Conservation (phyloP, 371 early-diverging fungal species). For the Nosema granulosis region DNA sequence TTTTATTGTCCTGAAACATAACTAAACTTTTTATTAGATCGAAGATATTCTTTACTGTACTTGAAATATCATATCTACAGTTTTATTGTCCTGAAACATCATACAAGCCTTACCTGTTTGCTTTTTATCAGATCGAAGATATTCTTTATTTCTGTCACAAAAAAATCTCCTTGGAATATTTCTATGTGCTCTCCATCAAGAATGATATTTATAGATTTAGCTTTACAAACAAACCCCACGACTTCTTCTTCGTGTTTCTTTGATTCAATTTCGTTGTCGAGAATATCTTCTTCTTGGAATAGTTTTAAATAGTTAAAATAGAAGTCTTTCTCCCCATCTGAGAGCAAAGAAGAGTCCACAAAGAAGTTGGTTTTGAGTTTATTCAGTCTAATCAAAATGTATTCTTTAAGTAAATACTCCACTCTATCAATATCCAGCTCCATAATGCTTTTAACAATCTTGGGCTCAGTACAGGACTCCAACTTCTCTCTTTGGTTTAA, state of each 20-base stretch:
- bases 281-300: conserved; percentile 25
- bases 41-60: conserved; percentile 46
- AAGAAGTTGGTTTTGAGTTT: conserved; percentile 51
- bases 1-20: conserved; percentile 1
- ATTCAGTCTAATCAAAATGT: conserved; percentile 42
- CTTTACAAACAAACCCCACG: conserved; percentile 55
- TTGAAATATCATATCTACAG: too few relatives aligned
- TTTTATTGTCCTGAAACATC: conserved; percentile 1
- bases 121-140: conserved; percentile 32
- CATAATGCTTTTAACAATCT: conserved; percentile 26
- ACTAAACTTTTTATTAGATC: conserved; percentile 45
- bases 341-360: conserved; percentile 16
- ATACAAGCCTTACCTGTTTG: conserved; percentile 41
- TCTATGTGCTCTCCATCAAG: conserved; percentile 57
- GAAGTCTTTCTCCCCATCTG: conserved; percentile 29
- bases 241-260: conserved; percentile 14
- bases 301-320: conserved; percentile 21
- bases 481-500: conserved; percentile 16
- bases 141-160: conserved; percentile 53
- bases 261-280: not conserved
- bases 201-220: conserved; percentile 28
- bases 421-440: conserved; percentile 61
- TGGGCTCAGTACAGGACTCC: not conserved
- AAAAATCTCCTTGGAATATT: conserved; percentile 56
- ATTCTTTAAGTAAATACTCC: conserved; percentile 57